Conservation (phyloP, 2,329 filamentous ascomycete genomes). For the Beauveria sp. region DNA sequence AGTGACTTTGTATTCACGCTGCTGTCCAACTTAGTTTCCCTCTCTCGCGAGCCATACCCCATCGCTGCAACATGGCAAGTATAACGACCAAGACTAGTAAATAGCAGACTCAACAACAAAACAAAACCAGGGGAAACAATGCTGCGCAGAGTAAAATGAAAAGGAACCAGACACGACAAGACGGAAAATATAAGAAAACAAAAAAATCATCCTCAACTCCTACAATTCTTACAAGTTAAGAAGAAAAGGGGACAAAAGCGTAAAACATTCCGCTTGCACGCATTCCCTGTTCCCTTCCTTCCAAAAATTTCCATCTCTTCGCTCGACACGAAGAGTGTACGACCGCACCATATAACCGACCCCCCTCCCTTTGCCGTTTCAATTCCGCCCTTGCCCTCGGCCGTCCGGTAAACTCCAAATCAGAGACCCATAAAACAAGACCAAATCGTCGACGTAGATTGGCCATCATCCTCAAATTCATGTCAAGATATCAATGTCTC, state of each 20-base stretch:
- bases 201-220: slow-evolving; percentile 13
- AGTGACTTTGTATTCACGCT: slow-evolving; percentile 12
- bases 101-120: slow-evolving; percentile 5
- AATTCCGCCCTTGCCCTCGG: not conserved
- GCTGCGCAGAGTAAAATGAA: slow-evolving; percentile 11
- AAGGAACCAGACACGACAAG: not conserved
- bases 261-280: not conserved
- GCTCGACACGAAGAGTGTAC: slow-evolving; percentile 2
- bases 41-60: slow-evolving; percentile 2
- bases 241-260: not conserved
- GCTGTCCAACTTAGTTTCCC: slow-evolving; percentile 10
- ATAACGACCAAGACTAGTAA: slow-evolving; percentile 5
- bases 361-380: not conserved
- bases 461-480: not conserved
- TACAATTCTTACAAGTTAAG: slow-evolving; percentile 11
- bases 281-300: not conserved
- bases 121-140: slow-evolving; percentile 5
- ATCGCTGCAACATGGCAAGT: slow-evolving; percentile 4
- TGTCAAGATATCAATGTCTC: not conserved
- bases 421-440: slow-evolving; percentile 4
- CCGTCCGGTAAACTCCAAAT: slow-evolving; percentile 9
- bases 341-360: not conserved
- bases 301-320: not conserved
- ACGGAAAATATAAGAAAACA: not conserved
- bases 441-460: slow-evolving; percentile 4